Evolutionary conservation across 306 rosid species (phyloP).

Genomic region (Nissolia schottii): DNA sequence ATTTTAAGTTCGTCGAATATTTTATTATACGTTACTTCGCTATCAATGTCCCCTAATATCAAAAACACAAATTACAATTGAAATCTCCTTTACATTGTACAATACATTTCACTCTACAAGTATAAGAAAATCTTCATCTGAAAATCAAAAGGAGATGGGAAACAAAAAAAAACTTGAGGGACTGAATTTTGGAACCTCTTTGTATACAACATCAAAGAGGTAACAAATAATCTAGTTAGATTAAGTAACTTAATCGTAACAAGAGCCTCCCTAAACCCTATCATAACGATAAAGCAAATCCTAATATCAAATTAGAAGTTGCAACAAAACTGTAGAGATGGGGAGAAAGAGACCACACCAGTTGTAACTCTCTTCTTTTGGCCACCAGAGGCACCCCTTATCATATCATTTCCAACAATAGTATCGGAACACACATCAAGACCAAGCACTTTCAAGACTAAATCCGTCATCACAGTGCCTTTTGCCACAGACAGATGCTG

Average conservation of each 20-base stretch:
- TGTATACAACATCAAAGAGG: neutral
- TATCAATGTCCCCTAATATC: neutral
- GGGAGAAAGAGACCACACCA: slow-evolving; percentile 41
- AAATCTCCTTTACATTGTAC: neutral
- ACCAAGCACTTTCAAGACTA: slow-evolving; percentile 76
- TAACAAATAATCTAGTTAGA: neutral
- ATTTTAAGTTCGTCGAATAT: neutral
- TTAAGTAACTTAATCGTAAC: neutral
- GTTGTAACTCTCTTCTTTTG: slow-evolving; percentile 91
- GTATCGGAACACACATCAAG: slow-evolving; percentile 84
- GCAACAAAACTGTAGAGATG: neutral
- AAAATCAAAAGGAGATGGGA: no score
- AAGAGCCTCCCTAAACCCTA: no score
- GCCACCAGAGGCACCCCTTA: slow-evolving; percentile 88
- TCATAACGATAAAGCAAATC: no score
- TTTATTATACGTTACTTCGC: neutral
- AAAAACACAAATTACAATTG: neutral
- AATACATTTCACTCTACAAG: neutral
- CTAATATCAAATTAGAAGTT: neutral
- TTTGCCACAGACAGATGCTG: slow-evolving; percentile 64
- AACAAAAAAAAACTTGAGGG: neutral
- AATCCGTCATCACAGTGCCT: slow-evolving; percentile 75
- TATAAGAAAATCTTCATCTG: neutral
- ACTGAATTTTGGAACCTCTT: neutral
- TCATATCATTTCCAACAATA: slow-evolving; percentile 76